These are phyloP conservation scores for Fusarium caatingaense DNA, from an alignment of 2,329 filamentous ascomycete species.

Conservation along the genomic window DNA sequence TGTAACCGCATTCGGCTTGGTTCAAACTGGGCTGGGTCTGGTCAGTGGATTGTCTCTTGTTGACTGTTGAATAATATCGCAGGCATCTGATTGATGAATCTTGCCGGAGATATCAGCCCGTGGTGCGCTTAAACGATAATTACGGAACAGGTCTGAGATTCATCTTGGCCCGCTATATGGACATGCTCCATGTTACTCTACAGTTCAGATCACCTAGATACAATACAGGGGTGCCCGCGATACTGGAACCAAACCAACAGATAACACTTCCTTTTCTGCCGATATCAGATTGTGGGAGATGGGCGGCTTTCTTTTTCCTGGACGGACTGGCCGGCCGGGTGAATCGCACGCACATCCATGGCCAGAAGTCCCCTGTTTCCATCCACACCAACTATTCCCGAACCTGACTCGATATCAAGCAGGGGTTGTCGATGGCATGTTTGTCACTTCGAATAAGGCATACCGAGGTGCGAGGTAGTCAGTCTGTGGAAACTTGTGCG, in stretches of 20 bases:
- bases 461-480: conserved; percentile 27
- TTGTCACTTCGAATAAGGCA: conserved; percentile 19
- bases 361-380: conserved; percentile 5
- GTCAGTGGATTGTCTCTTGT: neutral
- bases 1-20: conserved; percentile 13
- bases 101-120: conserved; percentile 25
- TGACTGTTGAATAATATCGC: neutral
- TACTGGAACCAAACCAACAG: conserved; percentile 9
- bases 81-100: neutral
- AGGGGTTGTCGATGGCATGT: conserved; percentile 33
- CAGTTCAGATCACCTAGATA: neutral
- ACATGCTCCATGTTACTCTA: neutral
- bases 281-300: conserved; percentile 14
- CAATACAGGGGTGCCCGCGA: neutral
- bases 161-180: neutral
- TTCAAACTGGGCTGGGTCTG: neutral
- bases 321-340: neutral
- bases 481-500: neutral
- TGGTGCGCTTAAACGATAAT: conserved; percentile 8
- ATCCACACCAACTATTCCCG: conserved; percentile 37
- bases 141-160: neutral
- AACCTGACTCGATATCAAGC: conserved; percentile 29
- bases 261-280: neutral
- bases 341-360: neutral
- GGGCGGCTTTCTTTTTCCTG: conserved; percentile 15